Evolutionary conservation across 1,139 yeast species (phyloP).

Genomic region (Hyphopichia burtonii): DNA sequence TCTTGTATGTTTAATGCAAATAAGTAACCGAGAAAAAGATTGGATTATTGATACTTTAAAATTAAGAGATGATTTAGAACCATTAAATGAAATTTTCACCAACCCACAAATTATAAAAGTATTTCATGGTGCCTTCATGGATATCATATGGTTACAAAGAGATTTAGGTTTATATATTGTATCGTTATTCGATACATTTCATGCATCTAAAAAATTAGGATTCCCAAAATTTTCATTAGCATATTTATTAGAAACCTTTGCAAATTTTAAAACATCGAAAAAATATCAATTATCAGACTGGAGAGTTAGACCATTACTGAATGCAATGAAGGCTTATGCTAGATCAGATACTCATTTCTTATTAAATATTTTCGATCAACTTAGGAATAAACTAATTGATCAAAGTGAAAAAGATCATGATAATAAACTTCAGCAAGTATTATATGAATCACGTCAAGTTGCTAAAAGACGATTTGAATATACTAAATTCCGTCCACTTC

Average conservation of each 20-base stretch:
- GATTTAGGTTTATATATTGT: slow-evolving; percentile 92
- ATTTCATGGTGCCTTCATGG: slow-evolving; percentile 96
- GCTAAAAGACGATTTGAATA: slow-evolving; percentile 83
- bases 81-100: slow-evolving; percentile 73
- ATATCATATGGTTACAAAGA: slow-evolving; percentile 94
- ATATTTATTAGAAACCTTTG: slow-evolving; percentile 74
- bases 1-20: slow-evolving; percentile 89
- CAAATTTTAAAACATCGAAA: slow-evolving; percentile 84
- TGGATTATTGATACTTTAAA: slow-evolving; percentile 80
- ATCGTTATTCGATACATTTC: slow-evolving; percentile 87
- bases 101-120: slow-evolving; percentile 81
- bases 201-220: slow-evolving; percentile 78
- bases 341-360: slow-evolving; percentile 94
- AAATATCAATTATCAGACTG: slow-evolving; percentile 97
- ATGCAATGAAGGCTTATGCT: slow-evolving; percentile 82
- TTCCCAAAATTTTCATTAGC: slow-evolving; percentile 85
- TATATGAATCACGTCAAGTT: slow-evolving; percentile 75
- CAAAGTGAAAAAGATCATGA: slow-evolving; percentile 11
- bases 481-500: slow-evolving; percentile 55
- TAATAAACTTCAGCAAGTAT: slow-evolving; percentile 44
- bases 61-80: slow-evolving; percentile 68
- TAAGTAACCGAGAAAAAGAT: slow-evolving; percentile 76
- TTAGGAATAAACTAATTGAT: slow-evolving; percentile 63
- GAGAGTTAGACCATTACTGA: slow-evolving; percentile 84
- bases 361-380: slow-evolving; percentile 72